Conservation (phyloP, 148 eudicot species). For the Camellia granthamiana region DNA sequence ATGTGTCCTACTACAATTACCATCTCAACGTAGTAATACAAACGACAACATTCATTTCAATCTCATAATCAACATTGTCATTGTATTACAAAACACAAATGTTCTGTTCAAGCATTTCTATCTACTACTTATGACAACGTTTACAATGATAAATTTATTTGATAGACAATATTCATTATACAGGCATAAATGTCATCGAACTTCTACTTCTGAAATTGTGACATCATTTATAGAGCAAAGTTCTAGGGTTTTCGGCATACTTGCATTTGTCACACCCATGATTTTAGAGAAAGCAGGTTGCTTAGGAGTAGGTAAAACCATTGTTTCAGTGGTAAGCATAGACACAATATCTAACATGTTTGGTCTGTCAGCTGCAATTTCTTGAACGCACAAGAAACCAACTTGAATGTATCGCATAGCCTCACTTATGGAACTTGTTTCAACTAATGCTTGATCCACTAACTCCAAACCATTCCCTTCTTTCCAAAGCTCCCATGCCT, state of each 20-base stretch:
- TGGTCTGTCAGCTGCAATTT: not conserved
- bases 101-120: too few species aligned
- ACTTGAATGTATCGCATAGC: slow-evolving; percentile 11
- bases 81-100: too few species aligned
- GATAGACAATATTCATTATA: too few species aligned
- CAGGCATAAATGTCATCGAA: not conserved
- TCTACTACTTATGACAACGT: too few species aligned
- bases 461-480: slow-evolving; percentile 7
- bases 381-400: slow-evolving; percentile 14
- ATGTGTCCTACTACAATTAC: too few species aligned
- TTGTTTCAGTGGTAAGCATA: slow-evolving; percentile 5
- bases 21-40: too few species aligned
- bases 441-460: slow-evolving; percentile 2
- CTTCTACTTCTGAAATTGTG: not conserved
- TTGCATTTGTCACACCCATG: not conserved
- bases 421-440: not conserved
- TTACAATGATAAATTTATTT: too few species aligned
- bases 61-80: too few species aligned
- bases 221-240: not conserved
- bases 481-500: slow-evolving; percentile 14
- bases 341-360: not conserved
- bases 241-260: not conserved
- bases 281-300: slow-evolving; percentile 11
- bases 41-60: too few species aligned
- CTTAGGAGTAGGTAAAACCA: not conserved